These are phyloP conservation scores for Zasmidium cellare DNA, from an alignment of 2,329 filamentous ascomycete genomes.

Conservation along the genomic window DNA sequence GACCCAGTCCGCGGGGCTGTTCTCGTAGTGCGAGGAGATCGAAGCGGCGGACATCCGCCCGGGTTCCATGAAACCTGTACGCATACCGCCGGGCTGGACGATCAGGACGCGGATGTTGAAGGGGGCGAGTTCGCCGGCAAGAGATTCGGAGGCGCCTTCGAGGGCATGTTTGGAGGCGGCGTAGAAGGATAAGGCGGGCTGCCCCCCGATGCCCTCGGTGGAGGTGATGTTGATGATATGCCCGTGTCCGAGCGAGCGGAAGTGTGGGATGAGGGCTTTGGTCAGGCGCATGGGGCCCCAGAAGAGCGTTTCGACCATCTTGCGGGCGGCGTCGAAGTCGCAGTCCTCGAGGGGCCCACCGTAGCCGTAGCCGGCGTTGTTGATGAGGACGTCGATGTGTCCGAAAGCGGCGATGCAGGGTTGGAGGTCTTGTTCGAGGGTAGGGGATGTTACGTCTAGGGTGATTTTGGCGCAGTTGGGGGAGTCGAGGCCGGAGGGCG, in stretches of 20 bases:
- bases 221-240: neutral
- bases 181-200: slow-evolving; percentile 1
- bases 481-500: neutral
- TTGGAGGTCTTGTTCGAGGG: slow-evolving; percentile 4
- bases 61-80: neutral
- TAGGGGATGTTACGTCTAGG: slow-evolving; percentile 10
- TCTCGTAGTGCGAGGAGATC: neutral
- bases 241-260: neutral
- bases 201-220: neutral
- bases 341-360: slow-evolving; percentile 1
- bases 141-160: neutral
- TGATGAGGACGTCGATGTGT: slow-evolving; percentile 11
- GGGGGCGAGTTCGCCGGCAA: neutral
- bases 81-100: neutral
- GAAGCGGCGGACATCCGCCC: neutral
- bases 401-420: slow-evolving; percentile 9
- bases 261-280: neutral
- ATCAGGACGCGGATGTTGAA: neutral
- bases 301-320: neutral
- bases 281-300: neutral
- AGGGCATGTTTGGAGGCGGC: slow-evolving; percentile 1
- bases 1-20: neutral
- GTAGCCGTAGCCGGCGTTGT: slow-evolving; percentile 16
- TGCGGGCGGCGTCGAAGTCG: neutral
- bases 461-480: slow-evolving; percentile 8